Evolutionary conservation across 139 green algal genomes (phyloP).

Genomic region (Chlorella ohadii): DNA sequence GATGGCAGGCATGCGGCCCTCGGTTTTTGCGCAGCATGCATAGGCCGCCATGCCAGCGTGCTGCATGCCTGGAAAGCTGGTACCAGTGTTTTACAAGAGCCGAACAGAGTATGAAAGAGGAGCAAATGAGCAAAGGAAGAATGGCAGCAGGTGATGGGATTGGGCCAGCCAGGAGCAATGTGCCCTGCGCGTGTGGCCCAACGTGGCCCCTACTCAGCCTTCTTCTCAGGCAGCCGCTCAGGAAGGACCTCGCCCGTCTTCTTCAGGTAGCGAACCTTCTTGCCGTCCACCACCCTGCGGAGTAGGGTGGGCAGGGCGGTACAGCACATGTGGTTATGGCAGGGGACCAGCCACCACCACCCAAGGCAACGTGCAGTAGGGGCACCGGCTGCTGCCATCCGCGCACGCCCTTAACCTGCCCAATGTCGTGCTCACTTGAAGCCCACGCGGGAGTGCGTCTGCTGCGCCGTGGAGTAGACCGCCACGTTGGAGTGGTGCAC

Average conservation of each 20-base stretch:
- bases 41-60: not conserved
- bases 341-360: not conserved
- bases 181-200: not conserved
- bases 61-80: not conserved
- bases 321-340: not conserved
- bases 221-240: not conserved
- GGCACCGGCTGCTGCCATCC: not conserved
- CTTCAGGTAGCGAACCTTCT: conserved; percentile 88
- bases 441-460: conserved; percentile 75
- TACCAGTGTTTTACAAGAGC: not conserved
- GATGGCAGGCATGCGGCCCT: not conserved
- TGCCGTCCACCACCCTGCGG: conserved; percentile 61
- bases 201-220: not conserved
- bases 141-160: not conserved
- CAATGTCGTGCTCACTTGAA: conserved; percentile 73
- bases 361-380: not conserved
- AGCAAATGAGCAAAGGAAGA: not conserved
- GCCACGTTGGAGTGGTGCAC: conserved; percentile 98
- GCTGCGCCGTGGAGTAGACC: conserved; percentile 86
- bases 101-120: not conserved
- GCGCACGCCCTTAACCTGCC: not conserved
- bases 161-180: not conserved
- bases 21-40: not conserved
- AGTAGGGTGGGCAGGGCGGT: not conserved
- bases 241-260: conserved; percentile 91